Base-by-base conservation (phyloP, 2,329 filamentous ascomycete genomes). In the Cercospora sp. region DNA sequence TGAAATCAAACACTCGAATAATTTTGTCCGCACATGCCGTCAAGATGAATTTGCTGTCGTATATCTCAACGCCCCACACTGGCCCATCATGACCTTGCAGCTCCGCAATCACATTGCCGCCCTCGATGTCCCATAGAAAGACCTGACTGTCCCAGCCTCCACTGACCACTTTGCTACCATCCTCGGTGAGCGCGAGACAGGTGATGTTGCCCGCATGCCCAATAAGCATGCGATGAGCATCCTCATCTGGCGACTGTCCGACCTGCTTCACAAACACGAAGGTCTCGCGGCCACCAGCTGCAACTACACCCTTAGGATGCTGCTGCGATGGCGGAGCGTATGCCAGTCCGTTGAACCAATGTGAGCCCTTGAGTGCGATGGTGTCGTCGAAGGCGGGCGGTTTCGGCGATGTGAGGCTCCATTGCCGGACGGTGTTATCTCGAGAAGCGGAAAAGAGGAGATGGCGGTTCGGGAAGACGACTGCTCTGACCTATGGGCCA, bases 101-200 rank as follows among this genome's bases (percentile, higher is more conserved):
- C 58, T 90, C 82, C 33, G 89, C 81, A 71, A 91, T 87, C 9
- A 87, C 87, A 76, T 96, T 93, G 92, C 94, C 97, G 72, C 90
- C 93, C 48, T 87, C 87, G n/a, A 95, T 83, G 70, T 85, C 86
- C 95, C 95, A 99, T 63, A 98, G 82, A 64, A 93, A 90, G 30
- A 93, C 94, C 71, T 93, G 91, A 31, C 88, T 88, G 79, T 99
- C 95, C 95, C 95, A 99, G 75, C 94, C 92, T 33, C 94, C 95
- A 72, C 94, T 98, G 58, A 97, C 89, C 48, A 98, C 85, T 78
- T 89, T 92, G 57, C 83, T 87, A 1, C 90, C 90, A 67, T 89
- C 86, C 0, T 90, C 87, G 61, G 90, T 90, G 16, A 92, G 89
- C 75, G 96, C 92, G 55, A 99, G 81, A 8, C 94, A 87, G 78